Evolutionary conservation across 176 grass and related monocot genomes (phyloP), one percentile per base, ranked within the genome.

Genomic region (Lolium rigidum): DNA sequence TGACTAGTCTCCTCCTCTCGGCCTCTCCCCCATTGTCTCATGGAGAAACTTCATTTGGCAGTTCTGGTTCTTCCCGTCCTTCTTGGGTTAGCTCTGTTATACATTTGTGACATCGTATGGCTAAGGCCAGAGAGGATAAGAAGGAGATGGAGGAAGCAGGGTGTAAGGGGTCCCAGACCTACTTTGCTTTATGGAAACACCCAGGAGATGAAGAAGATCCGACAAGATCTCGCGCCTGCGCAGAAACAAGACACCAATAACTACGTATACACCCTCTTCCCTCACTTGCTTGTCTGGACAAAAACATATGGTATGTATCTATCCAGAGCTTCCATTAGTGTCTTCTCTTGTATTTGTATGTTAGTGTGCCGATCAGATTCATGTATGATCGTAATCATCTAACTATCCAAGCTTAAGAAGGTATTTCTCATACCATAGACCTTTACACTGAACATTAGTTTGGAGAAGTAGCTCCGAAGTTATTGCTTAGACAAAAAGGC

Each of bases 211-310:
- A 76, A 56, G 74, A 76, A 24, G 50, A 55, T 76, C 26, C 49
- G 49, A 6, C 74, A 76, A 76, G 49, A 76, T 4, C 48, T 52
- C 0, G 4, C 50, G 26, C 51, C 50, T 55, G 49, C 49, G 26
- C 74, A 55, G 74, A 76, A 76, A 48, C 49, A 76, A 76, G 74
- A 56, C 26, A 56, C 74, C 74, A 76, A 31, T 76, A 76, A 76
- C 74, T 76, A 76, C 50, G 37, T 55, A 76, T 10, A 9, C 26
- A 76, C 74, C 49, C 49, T 76, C 74, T 76, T 76, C 74, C 26
- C 74, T 55, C 74, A 76, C 16, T 37, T 76, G 25, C 49, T 76
- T 76, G 6, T 76, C 25, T 76, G 74, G 74, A 76, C 24, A 28
- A 9, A 76, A 76, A 76, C 49, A 76, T 76, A 76, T 55, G 74